Base-by-base conservation (phyloP, 176 grass and related monocot genomes). In the Calamus simplicifolius region DNA sequence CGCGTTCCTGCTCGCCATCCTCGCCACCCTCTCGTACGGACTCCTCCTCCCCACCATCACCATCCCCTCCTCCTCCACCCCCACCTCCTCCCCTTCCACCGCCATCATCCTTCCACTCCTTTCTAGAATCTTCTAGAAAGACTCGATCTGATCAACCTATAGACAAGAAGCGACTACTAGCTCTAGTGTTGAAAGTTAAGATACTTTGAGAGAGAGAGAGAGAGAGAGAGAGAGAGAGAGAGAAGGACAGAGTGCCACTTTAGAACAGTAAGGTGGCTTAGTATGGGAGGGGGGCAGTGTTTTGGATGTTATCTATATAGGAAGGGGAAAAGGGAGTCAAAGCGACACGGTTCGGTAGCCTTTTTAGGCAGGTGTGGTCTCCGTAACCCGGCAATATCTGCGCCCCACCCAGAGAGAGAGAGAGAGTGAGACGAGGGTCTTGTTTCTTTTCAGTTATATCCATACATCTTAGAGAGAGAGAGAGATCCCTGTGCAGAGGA, bases 1-100 rank as follows among this genome's bases (percentile, higher is more conserved):
- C 3, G 93, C 93, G 69, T 85, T 98, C 15, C 74, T 82, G 75
- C 81, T 30, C 5, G 87, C 93, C 93, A 92, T 88, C 27, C 81
- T 66, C 14, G 73, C 72, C 62, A 98, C 79, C 12, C 70, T 67
- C 75, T 98, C 93, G 69, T 88, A 98, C 51, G 65, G 51, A 29
- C 27, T 68, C 63, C 16, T 27, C 26, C 21, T 6, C 25, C 73
- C 67, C 54, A 54, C 57, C 51, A 72, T 18, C 59, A 18, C 53
- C 35, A 28, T 69, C 63, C 49, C 52, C 51, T 27, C 69, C 35
- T 61, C 66, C 25, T 30, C 7, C 13, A 68, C 85, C 3, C 19
- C 78, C 50, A 69, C 48, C 66, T 69, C 54, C 83, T 69, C 21
- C 21, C 1, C 61, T 48, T 38, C 38, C 13, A 83, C 58, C 78